phyloP scores from a whole-genome alignment of 176 grass and related monocot genomes.

The Elymus sibiricus region DNA sequence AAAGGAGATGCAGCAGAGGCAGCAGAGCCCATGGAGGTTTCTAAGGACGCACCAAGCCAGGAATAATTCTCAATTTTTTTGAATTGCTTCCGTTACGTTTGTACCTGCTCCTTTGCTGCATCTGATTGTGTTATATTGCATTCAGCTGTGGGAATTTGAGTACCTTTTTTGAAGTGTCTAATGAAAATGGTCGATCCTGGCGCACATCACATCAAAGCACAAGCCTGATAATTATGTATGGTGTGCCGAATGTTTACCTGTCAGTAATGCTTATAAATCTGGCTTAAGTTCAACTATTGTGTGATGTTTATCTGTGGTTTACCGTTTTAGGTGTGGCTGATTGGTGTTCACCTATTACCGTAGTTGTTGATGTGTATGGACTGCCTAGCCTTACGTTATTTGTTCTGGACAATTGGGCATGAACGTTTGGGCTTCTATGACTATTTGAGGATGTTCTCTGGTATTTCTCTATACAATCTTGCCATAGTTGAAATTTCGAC shows the following conservation, averaged over 20 bases:
- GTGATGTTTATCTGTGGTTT: neutral
- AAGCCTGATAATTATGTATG: slow-evolving; percentile 23
- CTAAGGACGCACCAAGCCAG: slow-evolving; percentile 51
- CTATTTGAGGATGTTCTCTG: no score
- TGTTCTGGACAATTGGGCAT: no score
- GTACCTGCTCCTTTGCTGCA: slow-evolving; percentile 33
- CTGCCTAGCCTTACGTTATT: neutral
- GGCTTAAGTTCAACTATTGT: neutral
- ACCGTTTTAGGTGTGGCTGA: neutral
- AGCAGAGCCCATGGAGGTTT: slow-evolving; percentile 64
- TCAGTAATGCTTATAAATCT: neutral
- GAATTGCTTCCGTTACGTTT: slow-evolving; percentile 35
- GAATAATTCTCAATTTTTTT: slow-evolving; percentile 41
- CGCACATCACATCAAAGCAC: slow-evolving; percentile 27
- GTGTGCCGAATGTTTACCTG: neutral
- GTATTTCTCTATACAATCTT: no score
- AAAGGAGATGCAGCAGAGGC: slow-evolving; percentile 69
- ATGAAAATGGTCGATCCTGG: slow-evolving; percentile 28
- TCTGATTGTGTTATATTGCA: slow-evolving; percentile 53
- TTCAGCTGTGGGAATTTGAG: slow-evolving; percentile 43
- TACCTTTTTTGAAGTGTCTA: slow-evolving; percentile 23
- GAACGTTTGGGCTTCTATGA: no score
- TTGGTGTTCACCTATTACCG: neutral
- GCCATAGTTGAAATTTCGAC: no score
- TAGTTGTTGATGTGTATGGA: neutral